A percentile compares a stretch with the other conserved stretches of the same genome.
Evolutionary conservation across 2,329 filamentous ascomycete species (phyloP).

Genomic region (Cladosporium sp.): DNA sequence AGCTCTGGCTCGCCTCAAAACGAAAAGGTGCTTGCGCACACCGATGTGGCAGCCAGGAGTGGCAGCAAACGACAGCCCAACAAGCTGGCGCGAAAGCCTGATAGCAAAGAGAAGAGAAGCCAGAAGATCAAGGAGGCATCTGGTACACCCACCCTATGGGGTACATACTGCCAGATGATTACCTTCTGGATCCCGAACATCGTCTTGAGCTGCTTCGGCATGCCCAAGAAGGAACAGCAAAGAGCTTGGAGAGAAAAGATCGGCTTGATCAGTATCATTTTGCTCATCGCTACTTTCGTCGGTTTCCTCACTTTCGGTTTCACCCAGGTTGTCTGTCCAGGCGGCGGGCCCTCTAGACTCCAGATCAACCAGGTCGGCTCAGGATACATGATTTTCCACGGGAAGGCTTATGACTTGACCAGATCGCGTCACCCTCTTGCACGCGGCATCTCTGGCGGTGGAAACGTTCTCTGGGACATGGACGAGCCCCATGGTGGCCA

Average conservation of each 20-base stretch:
- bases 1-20: conserved; percentile 34
- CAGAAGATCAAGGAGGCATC: conserved; percentile 58
- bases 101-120: conserved; percentile 52
- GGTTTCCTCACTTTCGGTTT: conserved; percentile 97
- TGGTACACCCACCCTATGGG: conserved; percentile 83
- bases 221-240: conserved; percentile 76
- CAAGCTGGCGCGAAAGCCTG: conserved; percentile 55
- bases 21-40: conserved; percentile 20
- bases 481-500: conserved; percentile 74
- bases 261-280: conserved; percentile 88
- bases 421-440: conserved; percentile 72
- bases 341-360: conserved; percentile 60
- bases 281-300: conserved; percentile 79
- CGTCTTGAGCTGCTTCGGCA: conserved; percentile 77
- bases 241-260: conserved; percentile 98
- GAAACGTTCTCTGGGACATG: conserved; percentile 86
- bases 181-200: conserved; percentile 94
- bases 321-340: conserved; percentile 76
- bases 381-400: conserved; percentile 96
- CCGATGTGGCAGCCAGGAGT: conserved; percentile 27
- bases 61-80: conserved; percentile 23
- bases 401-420: conserved; percentile 77
- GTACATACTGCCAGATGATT: conserved; percentile 85
- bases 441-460: conserved; percentile 63
- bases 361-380: conserved; percentile 72